Conservation (phyloP, 2,329 filamentous ascomycete genomes). For the Sporothrix humicola region DNA sequence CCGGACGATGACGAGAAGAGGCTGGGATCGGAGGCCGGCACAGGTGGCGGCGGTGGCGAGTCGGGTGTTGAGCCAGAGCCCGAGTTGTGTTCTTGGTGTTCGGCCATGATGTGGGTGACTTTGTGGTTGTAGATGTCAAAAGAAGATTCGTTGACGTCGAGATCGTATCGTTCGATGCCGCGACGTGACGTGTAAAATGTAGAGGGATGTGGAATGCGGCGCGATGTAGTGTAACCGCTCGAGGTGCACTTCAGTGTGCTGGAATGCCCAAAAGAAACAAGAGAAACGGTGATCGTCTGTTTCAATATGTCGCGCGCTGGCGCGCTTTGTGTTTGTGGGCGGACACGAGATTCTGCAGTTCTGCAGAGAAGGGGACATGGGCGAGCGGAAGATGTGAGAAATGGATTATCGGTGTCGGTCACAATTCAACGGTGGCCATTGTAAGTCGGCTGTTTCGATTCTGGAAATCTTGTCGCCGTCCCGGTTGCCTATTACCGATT, state of each 20-base stretch:
- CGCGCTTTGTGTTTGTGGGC: not conserved
- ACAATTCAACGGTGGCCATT: conserved; percentile 5
- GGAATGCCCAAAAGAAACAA: not conserved
- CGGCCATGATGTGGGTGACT: conserved; percentile 24
- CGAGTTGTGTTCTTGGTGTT: not conserved
- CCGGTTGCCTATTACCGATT: not conserved
- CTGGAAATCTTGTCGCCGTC: not conserved
- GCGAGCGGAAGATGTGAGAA: no score
- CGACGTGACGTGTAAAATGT: not conserved
- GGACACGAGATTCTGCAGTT: no score
- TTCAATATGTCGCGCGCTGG: conserved; percentile 24
- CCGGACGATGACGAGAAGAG: conserved; percentile 37
- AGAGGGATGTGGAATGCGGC: not conserved
- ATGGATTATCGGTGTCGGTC: no score
- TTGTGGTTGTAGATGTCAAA: not conserved
- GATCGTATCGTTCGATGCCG: not conserved
- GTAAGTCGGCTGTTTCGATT: not conserved
- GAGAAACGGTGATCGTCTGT: conserved; percentile 13
- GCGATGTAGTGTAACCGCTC: conserved; percentile 13
- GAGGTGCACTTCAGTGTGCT: not conserved
- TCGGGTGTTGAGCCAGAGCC: conserved; percentile 16
- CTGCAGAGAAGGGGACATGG: no score
- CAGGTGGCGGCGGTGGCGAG: conserved; percentile 50
- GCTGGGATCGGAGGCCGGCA: conserved; percentile 49
- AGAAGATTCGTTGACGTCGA: not conserved